Evolutionary conservation across 225 moss, liverwort and hornwort genomes (phyloP), one percentile per base, ranked within the genome.

Genomic region (Asterella californica): DNA sequence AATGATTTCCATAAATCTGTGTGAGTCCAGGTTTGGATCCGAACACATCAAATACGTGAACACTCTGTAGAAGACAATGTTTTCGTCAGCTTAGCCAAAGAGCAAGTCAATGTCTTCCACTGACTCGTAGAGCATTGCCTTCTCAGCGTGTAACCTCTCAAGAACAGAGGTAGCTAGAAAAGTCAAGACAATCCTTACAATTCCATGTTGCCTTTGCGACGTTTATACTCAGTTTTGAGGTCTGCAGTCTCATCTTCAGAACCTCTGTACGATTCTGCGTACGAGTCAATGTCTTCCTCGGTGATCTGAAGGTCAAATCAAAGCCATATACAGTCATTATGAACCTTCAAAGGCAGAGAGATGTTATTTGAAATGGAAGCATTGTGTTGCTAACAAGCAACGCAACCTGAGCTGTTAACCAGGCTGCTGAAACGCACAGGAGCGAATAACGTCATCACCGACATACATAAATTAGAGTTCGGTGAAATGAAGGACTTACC

Each of bases 211-310:
- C 99, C 99, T 81, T 92, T 95, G 69, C 81, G 88, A 70, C 89
- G 89, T 48, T 78, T 73, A 60, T 95, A 95, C 10, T 88, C 87
- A 1, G 76, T 78, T 60, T 89, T 83, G 48, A 95, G 81, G 64
- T 93, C 85, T 72, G 80, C 86, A 48, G 80, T 83, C 81, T 99
- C 99, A 60, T 91, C 93, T 75, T 84, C 78, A 21, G 99, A 95
- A 19, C 95, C 95, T 78, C 95, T 91, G 53, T 93, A 95, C 15
- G 93, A 88, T 19, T 82, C 79, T 59, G 91, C 90, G 82, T 93
- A 99, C 17, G 72, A 57, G 18, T 95, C 95, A 62, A 99, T 92
- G 61, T 99, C 95, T 72, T 99, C 95, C 88, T 99, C 99, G 25
- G 95, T 89, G 32, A 99, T 86, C 97, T 99, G 84, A 15, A 70